Conservation (phyloP, 2,329 filamentous ascomycete genomes). For the Aspergillus novoparasiticus region DNA sequence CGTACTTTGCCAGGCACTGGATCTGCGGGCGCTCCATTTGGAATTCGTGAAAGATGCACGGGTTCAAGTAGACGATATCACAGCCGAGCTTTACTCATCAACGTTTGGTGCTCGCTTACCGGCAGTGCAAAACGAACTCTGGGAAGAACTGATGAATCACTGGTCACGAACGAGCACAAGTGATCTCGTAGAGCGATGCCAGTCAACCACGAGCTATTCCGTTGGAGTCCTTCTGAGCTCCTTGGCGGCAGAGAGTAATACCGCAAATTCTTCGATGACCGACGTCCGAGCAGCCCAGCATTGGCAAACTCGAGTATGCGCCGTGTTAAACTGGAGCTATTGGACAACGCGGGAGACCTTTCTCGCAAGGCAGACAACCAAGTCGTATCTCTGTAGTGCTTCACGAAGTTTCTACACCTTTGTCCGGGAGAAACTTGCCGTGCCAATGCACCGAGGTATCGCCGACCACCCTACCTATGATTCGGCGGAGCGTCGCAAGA, state of each 20-base stretch:
- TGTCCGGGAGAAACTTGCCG: slow-evolving; percentile 36
- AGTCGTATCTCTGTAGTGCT: slow-evolving; percentile 31
- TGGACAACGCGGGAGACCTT: slow-evolving; percentile 17
- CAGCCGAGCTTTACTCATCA: neutral
- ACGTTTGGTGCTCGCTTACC: neutral
- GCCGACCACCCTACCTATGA: slow-evolving; percentile 30
- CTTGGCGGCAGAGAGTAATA: neutral
- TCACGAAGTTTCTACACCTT: slow-evolving; percentile 38
- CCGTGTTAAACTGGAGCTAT: slow-evolving; percentile 8
- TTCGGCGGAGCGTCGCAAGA: slow-evolving; percentile 10
- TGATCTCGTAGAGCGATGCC: slow-evolving; percentile 18
- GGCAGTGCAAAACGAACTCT: neutral
- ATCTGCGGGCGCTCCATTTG: slow-evolving; percentile 43
- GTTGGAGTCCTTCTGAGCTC: neutral
- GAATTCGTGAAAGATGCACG: slow-evolving; percentile 5
- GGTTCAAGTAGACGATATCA: neutral
- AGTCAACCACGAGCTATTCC: neutral
- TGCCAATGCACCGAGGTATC: slow-evolving; percentile 37
- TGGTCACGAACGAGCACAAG: slow-evolving; percentile 15
- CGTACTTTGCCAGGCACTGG: slow-evolving; percentile 60
- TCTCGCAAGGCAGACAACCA: slow-evolving; percentile 16
- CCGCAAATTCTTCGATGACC: neutral
- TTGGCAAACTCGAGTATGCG: neutral
- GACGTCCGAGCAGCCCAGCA: neutral
- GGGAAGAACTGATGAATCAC: slow-evolving; percentile 20